A percentile compares a stretch with the other conserved stretches of the same genome.
phyloP scores from a whole-genome alignment of 768 basidiomycete genomes.

The Rickenella mellea region DNA sequence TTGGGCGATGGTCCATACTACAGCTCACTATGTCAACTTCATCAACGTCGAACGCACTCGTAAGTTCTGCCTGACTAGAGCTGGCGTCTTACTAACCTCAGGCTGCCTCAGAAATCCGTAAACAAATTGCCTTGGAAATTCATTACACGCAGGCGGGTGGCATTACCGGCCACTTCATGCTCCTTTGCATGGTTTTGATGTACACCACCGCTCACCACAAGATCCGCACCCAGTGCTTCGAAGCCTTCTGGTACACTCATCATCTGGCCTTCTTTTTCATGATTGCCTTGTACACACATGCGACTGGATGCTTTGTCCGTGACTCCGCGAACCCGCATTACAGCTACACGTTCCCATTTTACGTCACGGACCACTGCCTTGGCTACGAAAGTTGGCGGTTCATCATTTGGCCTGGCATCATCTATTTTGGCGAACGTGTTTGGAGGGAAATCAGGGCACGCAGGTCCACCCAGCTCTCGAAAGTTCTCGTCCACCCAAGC shows the following conservation, averaged over 20 bases:
- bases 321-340: slow-evolving; percentile 70
- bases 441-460: slow-evolving; percentile 78
- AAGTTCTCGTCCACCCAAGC: slow-evolving; percentile 84
- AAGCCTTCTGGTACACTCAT: slow-evolving; percentile 96
- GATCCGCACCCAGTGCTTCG: slow-evolving; percentile 84
- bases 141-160: slow-evolving; percentile 86
- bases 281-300: slow-evolving; percentile 82
- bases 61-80: slow-evolving; percentile 26
- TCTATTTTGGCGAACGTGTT: slow-evolving; percentile 83
- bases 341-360: slow-evolving; percentile 72
- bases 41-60: slow-evolving; percentile 85
- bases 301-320: slow-evolving; percentile 92
- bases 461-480: slow-evolving; percentile 67
- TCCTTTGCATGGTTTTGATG: slow-evolving; percentile 87
- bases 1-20: slow-evolving; percentile 88
- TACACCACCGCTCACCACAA: slow-evolving; percentile 87
- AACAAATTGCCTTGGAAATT: slow-evolving; percentile 67
- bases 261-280: slow-evolving; percentile 94
- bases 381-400: slow-evolving; percentile 89
- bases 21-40: slow-evolving; percentile 91
- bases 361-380: slow-evolving; percentile 77
- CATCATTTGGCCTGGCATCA: slow-evolving; percentile 85
- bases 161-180: slow-evolving; percentile 95
- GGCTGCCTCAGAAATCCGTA: slow-evolving; percentile 60
- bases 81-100: not conserved